Evolutionary conservation across 495 filamentous ascomycete genomes (phyloP).

Genomic region (Chaetomium fimeti): DNA sequence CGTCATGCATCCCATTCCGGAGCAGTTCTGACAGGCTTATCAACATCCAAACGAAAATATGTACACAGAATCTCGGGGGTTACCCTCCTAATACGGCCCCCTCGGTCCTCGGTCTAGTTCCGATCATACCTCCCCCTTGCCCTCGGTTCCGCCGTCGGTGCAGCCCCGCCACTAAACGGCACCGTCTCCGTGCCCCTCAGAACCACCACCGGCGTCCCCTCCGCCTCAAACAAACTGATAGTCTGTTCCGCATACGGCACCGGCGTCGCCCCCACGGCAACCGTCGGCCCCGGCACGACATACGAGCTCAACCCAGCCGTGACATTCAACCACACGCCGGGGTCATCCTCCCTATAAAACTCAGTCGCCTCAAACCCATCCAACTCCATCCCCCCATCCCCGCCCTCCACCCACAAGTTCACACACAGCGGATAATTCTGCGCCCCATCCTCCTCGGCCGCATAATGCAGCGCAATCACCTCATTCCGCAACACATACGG

Average conservation of each 20-base stretch:
- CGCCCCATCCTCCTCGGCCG: slow-evolving; percentile 54
- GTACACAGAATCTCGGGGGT: neutral
- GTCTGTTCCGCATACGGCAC: slow-evolving; percentile 24
- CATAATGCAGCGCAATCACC: slow-evolving; percentile 70
- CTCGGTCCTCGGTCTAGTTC: neutral
- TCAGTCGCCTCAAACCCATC: slow-evolving; percentile 31
- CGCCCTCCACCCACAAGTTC: slow-evolving; percentile 47
- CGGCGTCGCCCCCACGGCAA: slow-evolving; percentile 41
- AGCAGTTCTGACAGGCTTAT: no score
- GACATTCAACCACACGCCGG: slow-evolving; percentile 40
- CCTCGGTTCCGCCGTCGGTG: slow-evolving; percentile 6
- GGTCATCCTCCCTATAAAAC: slow-evolving; percentile 39
- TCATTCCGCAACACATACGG: slow-evolving; percentile 75
- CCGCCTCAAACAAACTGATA: slow-evolving; percentile 16
- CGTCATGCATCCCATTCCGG: no score
- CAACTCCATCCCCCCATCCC: slow-evolving; percentile 37
- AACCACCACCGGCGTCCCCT: slow-evolving; percentile 33
- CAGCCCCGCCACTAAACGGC: slow-evolving; percentile 16
- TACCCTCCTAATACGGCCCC: neutral
- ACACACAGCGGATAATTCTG: slow-evolving; percentile 75
- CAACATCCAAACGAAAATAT: neutral
- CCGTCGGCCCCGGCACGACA: slow-evolving; percentile 52
- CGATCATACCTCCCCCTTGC: slow-evolving; percentile 11
- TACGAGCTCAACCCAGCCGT: slow-evolving; percentile 52
- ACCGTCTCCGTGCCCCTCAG: slow-evolving; percentile 24